Percentiles rank a stretch among this genome's conserved stretches.
Conservation (phyloP, 2,329 filamentous ascomycete genomes). For the Penicillium sp. region DNA sequence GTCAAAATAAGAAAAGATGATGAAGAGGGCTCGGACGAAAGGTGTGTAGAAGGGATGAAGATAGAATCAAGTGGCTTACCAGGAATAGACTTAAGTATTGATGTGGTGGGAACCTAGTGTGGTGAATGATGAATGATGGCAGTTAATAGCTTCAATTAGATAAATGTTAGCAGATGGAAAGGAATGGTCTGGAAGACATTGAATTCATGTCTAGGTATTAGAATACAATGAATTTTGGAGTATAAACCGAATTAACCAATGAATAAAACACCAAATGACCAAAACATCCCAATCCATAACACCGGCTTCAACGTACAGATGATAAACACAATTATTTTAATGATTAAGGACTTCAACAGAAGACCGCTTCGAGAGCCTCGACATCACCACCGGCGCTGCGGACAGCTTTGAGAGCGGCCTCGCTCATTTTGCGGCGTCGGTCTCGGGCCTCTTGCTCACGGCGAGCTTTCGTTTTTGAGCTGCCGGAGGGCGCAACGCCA, state of each 20-base stretch:
- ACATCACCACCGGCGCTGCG: slow-evolving; percentile 44
- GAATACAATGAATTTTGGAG: slow-evolving; percentile 12
- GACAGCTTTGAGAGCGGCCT: slow-evolving; percentile 41
- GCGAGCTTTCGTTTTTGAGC: slow-evolving; percentile 88
- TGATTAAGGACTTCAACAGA: slow-evolving; percentile 27
- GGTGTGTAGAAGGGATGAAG: too few species aligned
- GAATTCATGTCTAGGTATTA: too few species aligned
- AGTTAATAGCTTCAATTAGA: too few species aligned
- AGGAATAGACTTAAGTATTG: too few species aligned
- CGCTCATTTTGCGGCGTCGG: slow-evolving; percentile 51
- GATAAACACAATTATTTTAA: slow-evolving; percentile 9
- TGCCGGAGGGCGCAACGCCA: slow-evolving; percentile 86
- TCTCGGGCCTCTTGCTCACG: slow-evolving; percentile 83
- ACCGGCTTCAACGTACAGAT: slow-evolving; percentile 19
- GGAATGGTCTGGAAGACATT: too few species aligned
- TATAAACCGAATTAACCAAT: slow-evolving; percentile 12
- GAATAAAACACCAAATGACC: slow-evolving; percentile 22
- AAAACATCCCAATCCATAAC: slow-evolving; percentile 20
- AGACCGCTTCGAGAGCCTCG: slow-evolving; percentile 39
- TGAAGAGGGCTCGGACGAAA: too few species aligned
- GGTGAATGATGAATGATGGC: too few species aligned
- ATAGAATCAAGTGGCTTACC: too few species aligned
- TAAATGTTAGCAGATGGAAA: too few species aligned
- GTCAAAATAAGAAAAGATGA: too few species aligned
- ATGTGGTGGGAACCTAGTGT: too few species aligned